phyloP scores from a whole-genome alignment of 768 basidiomycete species.

The Leucocoprinus leucothites region DNA sequence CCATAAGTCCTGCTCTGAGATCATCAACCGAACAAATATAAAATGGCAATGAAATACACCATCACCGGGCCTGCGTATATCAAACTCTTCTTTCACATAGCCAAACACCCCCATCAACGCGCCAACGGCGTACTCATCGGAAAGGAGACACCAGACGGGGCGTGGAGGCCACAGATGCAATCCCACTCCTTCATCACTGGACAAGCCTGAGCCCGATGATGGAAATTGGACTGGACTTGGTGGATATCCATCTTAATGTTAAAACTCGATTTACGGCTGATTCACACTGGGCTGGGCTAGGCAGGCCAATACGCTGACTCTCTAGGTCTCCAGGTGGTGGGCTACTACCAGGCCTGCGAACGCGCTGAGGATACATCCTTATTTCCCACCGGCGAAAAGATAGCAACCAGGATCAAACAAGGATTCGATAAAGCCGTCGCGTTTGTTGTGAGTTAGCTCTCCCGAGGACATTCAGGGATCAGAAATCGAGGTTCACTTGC shows the following conservation, averaged over 20 bases:
- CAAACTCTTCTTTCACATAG: constrained; percentile 75
- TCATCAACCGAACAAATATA: neutral
- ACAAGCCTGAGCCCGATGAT: constrained; percentile 82
- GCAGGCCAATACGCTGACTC: constrained; percentile 57
- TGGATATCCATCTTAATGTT: constrained; percentile 28
- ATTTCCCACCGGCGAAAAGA: constrained; percentile 62
- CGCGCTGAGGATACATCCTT: constrained; percentile 57
- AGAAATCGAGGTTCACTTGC: constrained; percentile 2
- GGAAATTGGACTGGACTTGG: constrained; percentile 80
- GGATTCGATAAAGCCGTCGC: constrained; percentile 61
- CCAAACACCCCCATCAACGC: constrained; percentile 72
- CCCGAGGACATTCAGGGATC: neutral
- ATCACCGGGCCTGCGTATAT: constrained; percentile 62
- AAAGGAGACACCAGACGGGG: constrained; percentile 27
- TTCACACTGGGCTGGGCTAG: constrained; percentile 30
- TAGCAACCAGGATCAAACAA: constrained; percentile 52
- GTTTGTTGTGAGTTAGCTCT: constrained; percentile 52
- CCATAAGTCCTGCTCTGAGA: too few species aligned
- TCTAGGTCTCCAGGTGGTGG: constrained; percentile 53
- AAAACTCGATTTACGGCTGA: neutral
- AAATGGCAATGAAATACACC: constrained; percentile 36
- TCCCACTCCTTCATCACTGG: constrained; percentile 85
- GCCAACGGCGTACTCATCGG: constrained; percentile 81
- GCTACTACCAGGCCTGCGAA: constrained; percentile 76
- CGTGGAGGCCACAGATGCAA: constrained; percentile 57